Evolutionary conservation across 2,329 filamentous ascomycete species (phyloP).

Genomic region (Paraphoma sp.): DNA sequence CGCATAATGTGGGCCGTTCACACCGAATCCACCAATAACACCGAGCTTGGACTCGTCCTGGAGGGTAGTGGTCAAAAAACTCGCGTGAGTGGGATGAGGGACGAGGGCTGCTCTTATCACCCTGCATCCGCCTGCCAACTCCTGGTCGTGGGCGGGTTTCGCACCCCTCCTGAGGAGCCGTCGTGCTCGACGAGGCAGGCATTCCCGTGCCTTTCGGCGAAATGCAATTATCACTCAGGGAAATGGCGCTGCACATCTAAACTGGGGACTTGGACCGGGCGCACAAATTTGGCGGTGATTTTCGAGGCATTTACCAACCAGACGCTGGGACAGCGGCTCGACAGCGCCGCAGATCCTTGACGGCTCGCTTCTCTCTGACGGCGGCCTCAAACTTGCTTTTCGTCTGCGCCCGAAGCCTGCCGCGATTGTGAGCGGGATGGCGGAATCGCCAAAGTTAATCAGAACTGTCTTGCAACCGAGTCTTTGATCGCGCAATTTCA

Average conservation of each 20-base stretch:
- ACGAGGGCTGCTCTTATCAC: constrained; percentile 45
- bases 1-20: constrained; percentile 43
- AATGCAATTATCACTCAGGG: constrained; percentile 27
- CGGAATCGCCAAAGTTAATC: constrained; percentile 2
- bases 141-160: constrained; percentile 25
- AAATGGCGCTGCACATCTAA: constrained; percentile 25
- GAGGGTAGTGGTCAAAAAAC: constrained; percentile 42
- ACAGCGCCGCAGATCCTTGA: constrained; percentile 25
- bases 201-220: constrained; percentile 29
- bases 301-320: constrained; percentile 22
- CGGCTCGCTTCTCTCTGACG: constrained; percentile 9
- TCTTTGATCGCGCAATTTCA: constrained; percentile 21
- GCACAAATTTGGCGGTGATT: constrained; percentile 36
- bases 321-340: constrained; percentile 24
- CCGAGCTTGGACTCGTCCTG: constrained; percentile 18
- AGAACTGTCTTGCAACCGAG: constrained; percentile 9
- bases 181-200: constrained; percentile 21
- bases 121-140: constrained; percentile 27
- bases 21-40: constrained; percentile 24
- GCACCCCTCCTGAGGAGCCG: constrained; percentile 22
- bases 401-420: constrained; percentile 14
- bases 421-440: constrained; percentile 1
- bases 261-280: constrained; percentile 32
- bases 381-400: constrained; percentile 18
- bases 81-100: constrained; percentile 28